Base-by-base conservation (phyloP, 805 yeast species). In the Metschnikowia baotianmanensis region DNA sequence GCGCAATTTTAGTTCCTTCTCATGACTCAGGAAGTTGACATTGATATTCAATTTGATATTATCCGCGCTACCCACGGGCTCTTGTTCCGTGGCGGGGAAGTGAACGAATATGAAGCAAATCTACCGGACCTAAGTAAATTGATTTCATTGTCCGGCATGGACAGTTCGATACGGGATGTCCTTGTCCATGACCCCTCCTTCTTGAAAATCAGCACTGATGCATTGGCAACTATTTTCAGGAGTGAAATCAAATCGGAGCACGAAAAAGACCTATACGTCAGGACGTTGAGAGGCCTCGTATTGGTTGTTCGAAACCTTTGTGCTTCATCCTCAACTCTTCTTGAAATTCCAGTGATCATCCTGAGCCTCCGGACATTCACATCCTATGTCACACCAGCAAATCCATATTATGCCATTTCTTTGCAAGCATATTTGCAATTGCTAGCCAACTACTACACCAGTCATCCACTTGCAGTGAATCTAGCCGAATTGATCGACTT, bases 301-400 rank as follows among this genome's bases (percentile, higher is more conserved):
- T 46, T 80, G n/a, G 40, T 78, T n/a, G 58, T 69, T 21, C 58
- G 84, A 44, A 78, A 77, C 48, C 47, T 76, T 18, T 63, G 71
- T 1, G 66, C 64, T 4, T 46, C 47, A 13, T 20, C 50, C 1
- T 47, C 57, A n/a, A 46, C 19, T 31, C 36, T 16, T 10, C 29
- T 40, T 7, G 46, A 42, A 10, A 18, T 40, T 4, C 35, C 40
- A 21, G 30, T 38, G 9, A 35, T 49, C 4, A 19, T 45, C 21
- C 31, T 37, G 19, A 38, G 44, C 22, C 38, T 47, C 31, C 33
- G 35, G 24, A 43, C 41, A 21, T 38, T 49, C 33, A 21, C 21
- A 4, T 19, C 39, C 10, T 27, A 26, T 12, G 40, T 40, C 9
- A 27, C 16, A 12, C 19, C 4, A 6, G 7, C 15, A 2, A 12